Percentiles rank a stretch among this genome's conserved stretches.
Evolutionary conservation across 208 protist species (phyloP).

Genomic region (Trichomonas vaginalis): DNA sequence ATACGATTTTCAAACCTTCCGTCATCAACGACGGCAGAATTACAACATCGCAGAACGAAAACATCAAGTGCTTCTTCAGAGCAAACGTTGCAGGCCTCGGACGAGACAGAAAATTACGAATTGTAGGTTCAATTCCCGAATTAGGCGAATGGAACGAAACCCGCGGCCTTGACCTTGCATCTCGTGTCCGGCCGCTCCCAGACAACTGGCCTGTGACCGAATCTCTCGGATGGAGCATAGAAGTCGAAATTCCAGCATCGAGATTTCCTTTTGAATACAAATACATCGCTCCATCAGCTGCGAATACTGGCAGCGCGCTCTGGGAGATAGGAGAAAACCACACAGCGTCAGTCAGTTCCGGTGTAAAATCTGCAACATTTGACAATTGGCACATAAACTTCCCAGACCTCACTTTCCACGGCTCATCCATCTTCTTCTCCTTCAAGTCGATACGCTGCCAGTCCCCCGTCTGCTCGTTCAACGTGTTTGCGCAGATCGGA

Average conservation of each 20-base stretch:
- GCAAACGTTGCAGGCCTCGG: neutral
- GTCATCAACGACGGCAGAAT: too few relatives aligned
- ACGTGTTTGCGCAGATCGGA: neutral
- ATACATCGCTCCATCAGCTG: neutral
- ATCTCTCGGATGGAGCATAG: neutral
- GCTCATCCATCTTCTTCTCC: neutral
- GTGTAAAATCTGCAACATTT: too few relatives aligned
- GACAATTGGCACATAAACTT: neutral
- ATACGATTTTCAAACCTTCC: neutral
- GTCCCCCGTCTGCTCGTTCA: neutral
- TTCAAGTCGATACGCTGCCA: neutral
- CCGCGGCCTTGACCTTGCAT: neutral
- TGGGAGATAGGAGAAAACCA: neutral
- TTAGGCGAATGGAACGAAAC: neutral
- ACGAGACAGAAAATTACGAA: neutral
- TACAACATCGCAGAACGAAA: neutral
- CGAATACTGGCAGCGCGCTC: neutral
- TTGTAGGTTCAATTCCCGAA: neutral
- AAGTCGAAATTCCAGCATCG: neutral
- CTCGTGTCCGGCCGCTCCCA: neutral
- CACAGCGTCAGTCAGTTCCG: neutral
- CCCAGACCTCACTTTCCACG: neutral
- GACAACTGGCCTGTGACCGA: neutral
- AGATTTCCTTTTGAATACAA: slow-evolving; percentile 4
- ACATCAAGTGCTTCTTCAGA: neutral